Conservation (phyloP, 345 rosid genomes). For the Draba incana region DNA sequence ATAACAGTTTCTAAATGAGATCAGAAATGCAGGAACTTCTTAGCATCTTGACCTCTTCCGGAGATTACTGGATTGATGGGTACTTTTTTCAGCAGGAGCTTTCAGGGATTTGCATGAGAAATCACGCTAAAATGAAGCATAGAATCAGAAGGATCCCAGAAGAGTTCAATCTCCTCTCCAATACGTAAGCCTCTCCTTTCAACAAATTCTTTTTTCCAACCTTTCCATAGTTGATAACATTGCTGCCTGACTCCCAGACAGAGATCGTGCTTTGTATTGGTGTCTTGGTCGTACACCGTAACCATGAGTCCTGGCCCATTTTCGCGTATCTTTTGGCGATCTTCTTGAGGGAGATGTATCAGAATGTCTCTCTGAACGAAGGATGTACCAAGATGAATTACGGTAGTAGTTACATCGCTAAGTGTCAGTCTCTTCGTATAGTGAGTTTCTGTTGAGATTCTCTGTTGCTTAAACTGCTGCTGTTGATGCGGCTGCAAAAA, state of each 20-base stretch:
- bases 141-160: conserved; percentile 1
- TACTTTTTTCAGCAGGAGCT: conserved; percentile 7
- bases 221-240: neutral
- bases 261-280: neutral
- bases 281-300: conserved; percentile 1
- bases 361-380: neutral
- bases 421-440: neutral
- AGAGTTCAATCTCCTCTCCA: conserved; percentile 13
- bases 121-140: conserved; percentile 15
- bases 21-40: neutral
- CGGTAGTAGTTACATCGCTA: too few relatives aligned
- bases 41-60: neutral
- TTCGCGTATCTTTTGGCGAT: neutral
- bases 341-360: neutral
- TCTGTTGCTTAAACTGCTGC: neutral
- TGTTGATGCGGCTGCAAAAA: neutral
- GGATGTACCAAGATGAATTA: too few relatives aligned
- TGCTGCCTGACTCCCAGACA: neutral
- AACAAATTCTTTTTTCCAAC: neutral
- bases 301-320: neutral
- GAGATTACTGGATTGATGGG: neutral
- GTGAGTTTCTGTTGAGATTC: neutral
- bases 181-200: neutral
- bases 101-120: neutral
- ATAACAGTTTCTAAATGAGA: conserved; percentile 1